phyloP scores from a whole-genome alignment of 306 rosid species.

The Rosa persica region DNA sequence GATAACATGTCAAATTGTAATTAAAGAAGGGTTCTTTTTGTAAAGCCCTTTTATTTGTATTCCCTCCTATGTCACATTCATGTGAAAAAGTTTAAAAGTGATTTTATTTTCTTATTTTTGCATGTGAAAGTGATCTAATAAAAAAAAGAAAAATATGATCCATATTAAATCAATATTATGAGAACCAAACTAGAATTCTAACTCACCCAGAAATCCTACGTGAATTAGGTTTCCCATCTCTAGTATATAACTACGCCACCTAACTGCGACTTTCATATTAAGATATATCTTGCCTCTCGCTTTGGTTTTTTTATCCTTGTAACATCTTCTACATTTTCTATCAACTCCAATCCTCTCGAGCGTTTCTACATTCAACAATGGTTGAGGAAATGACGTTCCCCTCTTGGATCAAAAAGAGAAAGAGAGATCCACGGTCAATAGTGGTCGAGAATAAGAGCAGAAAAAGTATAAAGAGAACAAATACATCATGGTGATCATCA shows the following conservation, averaged over 20 bases:
- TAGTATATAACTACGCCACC: not conserved
- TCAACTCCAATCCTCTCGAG: too few species aligned
- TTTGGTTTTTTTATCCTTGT: too few species aligned
- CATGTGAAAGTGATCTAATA: slow-evolving; percentile 26
- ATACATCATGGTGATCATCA: not conserved
- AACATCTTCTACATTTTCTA: too few species aligned
- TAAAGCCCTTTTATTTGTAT: slow-evolving; percentile 32
- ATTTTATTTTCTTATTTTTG: too few species aligned
- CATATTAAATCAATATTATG: too few species aligned
- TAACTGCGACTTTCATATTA: too few species aligned
- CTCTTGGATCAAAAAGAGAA: not conserved
- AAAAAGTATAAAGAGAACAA: not conserved
- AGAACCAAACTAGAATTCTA: not conserved
- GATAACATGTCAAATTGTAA: slow-evolving; percentile 45
- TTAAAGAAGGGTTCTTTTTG: slow-evolving; percentile 49
- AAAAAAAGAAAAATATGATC: too few species aligned
- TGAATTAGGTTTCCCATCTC: not conserved
- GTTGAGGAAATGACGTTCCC: not conserved
- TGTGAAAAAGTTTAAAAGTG: too few species aligned
- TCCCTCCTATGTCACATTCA: slow-evolving; percentile 26
- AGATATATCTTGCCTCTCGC: too few species aligned
- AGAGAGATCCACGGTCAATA: not conserved
- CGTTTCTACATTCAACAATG: not conserved
- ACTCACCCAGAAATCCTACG: not conserved
- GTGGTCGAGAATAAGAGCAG: too few species aligned